Evolutionary conservation across 257 asterid species (phyloP).

Genomic region (Solanum acaule): DNA sequence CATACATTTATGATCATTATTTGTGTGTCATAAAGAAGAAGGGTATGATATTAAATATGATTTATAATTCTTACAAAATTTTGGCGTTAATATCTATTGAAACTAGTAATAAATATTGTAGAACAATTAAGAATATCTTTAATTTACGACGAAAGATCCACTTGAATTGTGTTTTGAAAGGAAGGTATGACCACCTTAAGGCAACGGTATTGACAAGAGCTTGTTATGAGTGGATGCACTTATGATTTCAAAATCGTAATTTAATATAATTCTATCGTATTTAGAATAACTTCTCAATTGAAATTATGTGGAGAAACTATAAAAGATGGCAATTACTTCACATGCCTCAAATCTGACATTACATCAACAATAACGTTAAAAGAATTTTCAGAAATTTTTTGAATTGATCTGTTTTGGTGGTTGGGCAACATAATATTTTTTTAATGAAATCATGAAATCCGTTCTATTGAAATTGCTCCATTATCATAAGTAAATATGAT

Average conservation of each 20-base stretch:
- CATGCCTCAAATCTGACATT: neutral
- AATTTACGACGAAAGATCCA: neutral
- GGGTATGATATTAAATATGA: neutral
- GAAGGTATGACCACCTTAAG: neutral
- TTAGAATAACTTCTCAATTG: too few species aligned
- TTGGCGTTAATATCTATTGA: neutral
- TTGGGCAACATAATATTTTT: neutral
- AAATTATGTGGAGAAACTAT: neutral
- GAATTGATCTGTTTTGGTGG: neutral
- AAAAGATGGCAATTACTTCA: neutral
- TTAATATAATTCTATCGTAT: neutral
- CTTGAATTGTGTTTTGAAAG: neutral
- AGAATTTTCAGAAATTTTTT: neutral
- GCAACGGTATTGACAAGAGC: neutral
- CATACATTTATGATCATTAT: too few species aligned
- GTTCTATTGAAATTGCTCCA: neutral
- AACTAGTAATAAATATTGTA: neutral
- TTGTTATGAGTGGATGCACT: neutral
- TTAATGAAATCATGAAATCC: neutral
- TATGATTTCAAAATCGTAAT: too few species aligned
- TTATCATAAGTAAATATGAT: too few species aligned
- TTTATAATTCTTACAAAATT: neutral
- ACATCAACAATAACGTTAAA: too few species aligned
- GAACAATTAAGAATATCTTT: too few species aligned
- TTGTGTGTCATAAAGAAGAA: neutral